A percentile compares a stretch with the other conserved stretches of the same genome.
Evolutionary conservation across 1,284 basidiomycete species (phyloP).

Genomic region (Rhizopogon parksii): DNA sequence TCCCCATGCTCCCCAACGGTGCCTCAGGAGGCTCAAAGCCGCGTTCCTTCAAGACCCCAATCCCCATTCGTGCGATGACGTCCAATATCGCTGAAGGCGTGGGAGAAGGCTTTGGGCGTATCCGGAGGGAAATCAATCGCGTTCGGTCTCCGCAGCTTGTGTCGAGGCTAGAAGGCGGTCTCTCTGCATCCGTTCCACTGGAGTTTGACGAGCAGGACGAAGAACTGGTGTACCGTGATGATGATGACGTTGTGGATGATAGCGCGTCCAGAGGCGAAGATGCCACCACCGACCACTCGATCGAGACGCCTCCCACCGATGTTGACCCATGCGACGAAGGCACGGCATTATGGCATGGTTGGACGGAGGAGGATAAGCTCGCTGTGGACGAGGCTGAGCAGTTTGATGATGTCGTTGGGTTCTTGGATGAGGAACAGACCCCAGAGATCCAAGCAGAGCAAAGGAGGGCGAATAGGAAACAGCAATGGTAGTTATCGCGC

Average conservation of each 20-base stretch:
- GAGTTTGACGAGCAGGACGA: constrained; percentile 66
- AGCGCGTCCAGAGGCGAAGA: constrained; percentile 12
- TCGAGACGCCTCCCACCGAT: constrained; percentile 1
- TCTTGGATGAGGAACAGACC: constrained; percentile 56
- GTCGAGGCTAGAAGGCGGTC: constrained; percentile 17
- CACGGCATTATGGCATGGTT: constrained; percentile 37
- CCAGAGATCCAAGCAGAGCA: constrained; percentile 9
- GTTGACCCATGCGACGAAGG: constrained; percentile 25
- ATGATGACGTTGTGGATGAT: constrained; percentile 13
- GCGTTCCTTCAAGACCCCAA: constrained; percentile 41
- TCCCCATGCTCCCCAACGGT: constrained; percentile 79
- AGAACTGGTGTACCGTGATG: constrained; percentile 34
- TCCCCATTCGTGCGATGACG: constrained; percentile 50
- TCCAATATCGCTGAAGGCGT: constrained; percentile 50
- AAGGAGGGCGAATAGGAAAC: constrained; percentile 8
- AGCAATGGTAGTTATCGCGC: constrained; percentile 1
- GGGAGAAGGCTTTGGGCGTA: constrained; percentile 46
- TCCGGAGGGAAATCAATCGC: constrained; percentile 48
- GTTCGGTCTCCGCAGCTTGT: constrained; percentile 33
- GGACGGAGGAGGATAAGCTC: constrained; percentile 33
- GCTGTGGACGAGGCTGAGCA: constrained; percentile 59
- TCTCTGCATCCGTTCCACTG: constrained; percentile 27
- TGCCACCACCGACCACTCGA: constrained; percentile 5
- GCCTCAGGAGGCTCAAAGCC: constrained; percentile 32
- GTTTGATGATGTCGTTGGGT: constrained; percentile 57